Evolutionary conservation across 495 filamentous ascomycete genomes (phyloP).

Genomic region (Talaromyces stipitatus): DNA sequence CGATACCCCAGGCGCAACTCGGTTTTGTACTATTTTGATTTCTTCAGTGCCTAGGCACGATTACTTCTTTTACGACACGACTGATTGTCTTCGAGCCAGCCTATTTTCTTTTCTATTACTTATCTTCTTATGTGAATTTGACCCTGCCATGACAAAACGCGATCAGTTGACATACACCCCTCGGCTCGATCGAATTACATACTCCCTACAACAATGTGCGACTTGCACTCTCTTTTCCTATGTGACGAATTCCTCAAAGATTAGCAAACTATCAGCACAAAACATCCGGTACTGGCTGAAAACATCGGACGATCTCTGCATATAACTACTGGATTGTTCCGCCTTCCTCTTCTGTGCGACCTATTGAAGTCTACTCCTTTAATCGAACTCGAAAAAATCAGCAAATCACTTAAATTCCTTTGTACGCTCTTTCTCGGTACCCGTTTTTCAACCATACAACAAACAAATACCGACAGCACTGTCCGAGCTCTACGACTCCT

Average conservation of each 20-base stretch:
- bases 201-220: neutral
- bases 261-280: neutral
- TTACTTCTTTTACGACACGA: neutral
- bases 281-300: neutral
- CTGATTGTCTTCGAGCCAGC: neutral
- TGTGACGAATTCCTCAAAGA: neutral
- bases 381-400: neutral
- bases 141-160: conserved; percentile 1
- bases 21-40: neutral
- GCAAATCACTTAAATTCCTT: conserved; percentile 7
- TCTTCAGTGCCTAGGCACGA: neutral
- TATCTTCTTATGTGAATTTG: conserved; percentile 1
- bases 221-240: conserved; percentile 3
- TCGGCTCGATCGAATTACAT: neutral
- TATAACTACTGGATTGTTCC: neutral
- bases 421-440: conserved; percentile 2
- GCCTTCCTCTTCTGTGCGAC: neutral
- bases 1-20: conserved; percentile 7
- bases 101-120: neutral
- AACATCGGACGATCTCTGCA: neutral
- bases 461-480: no score
- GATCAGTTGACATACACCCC: neutral
- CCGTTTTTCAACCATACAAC: neutral
- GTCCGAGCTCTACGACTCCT: no score
- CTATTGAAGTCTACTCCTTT: conserved; percentile 7